phyloP scores from a whole-genome alignment of 495 filamentous ascomycete species.

The Thermochaetoides thermophila region DNA sequence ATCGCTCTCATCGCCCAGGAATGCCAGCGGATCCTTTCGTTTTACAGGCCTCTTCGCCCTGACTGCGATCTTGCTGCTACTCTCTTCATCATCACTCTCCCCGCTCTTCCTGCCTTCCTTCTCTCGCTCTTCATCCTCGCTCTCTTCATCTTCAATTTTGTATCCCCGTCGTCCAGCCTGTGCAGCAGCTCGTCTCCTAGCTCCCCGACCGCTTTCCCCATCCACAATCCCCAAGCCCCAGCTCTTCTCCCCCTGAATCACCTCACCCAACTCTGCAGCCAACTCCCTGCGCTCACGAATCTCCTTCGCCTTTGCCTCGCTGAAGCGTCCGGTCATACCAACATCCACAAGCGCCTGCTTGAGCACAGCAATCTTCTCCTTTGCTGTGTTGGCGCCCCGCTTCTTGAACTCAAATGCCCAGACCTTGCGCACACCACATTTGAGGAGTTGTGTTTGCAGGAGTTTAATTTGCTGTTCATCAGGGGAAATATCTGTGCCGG shows the following conservation, averaged over 20 bases:
- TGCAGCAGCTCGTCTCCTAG: constrained; percentile 25
- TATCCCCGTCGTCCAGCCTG: neutral
- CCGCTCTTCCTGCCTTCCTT: constrained; percentile 35
- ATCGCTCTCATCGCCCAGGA: constrained; percentile 31
- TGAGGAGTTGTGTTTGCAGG: constrained; percentile 75
- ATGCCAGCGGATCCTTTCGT: constrained; percentile 25
- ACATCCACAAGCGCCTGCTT: constrained; percentile 59
- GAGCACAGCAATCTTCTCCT: constrained; percentile 73
- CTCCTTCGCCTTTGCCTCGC: constrained; percentile 62
- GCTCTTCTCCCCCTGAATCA: constrained; percentile 58
- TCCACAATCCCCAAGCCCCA: constrained; percentile 51
- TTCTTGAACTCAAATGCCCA: constrained; percentile 76
- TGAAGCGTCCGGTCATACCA: constrained; percentile 82
- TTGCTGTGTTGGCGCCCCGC: constrained; percentile 42
- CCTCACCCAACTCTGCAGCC: constrained; percentile 62
- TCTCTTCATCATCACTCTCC: constrained; percentile 17
- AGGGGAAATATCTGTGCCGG: constrained; percentile 39
- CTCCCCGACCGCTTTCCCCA: constrained; percentile 14
- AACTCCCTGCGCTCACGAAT: constrained; percentile 80
- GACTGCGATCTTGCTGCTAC: constrained; percentile 12
- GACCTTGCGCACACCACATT: constrained; percentile 88
- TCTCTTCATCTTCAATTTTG: constrained; percentile 7
- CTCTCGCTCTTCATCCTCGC: constrained; percentile 21
- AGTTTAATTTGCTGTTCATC: constrained; percentile 75
- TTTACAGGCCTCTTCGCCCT: constrained; percentile 13